A percentile compares a stretch with the other conserved stretches of the same genome.
Conservation (phyloP, 2,329 filamentous ascomycete species). For the Sclerotinia glacialis region DNA sequence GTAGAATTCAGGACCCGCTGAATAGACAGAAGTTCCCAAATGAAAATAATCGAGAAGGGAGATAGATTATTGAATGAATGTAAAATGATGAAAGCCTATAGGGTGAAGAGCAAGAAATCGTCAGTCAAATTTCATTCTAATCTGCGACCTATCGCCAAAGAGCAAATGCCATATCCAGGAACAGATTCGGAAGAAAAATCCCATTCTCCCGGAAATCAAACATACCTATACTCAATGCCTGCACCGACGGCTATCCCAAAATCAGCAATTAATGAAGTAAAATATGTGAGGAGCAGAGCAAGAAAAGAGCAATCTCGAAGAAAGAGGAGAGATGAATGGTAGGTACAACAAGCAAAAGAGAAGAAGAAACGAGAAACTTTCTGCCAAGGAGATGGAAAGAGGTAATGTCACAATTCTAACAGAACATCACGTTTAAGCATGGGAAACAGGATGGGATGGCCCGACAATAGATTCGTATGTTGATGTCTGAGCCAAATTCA, state of each 20-base stretch:
- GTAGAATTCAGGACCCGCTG: conserved; percentile 41
- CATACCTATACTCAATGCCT: conserved; percentile 40
- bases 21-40: conserved; percentile 36
- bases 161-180: conserved; percentile 25
- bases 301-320: conserved; percentile 13
- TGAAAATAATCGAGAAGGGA: conserved; percentile 23
- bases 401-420: conserved; percentile 12
- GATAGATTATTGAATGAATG: conserved; percentile 17
- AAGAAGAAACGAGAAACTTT: conserved; percentile 21
- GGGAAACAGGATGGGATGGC: conserved; percentile 19
- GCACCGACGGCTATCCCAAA: conserved; percentile 37
- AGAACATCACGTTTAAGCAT: conserved; percentile 26
- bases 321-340: conserved; percentile 12
- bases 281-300: conserved; percentile 27
- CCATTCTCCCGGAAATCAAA: conserved; percentile 9
- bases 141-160: background rate
- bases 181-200: conserved; percentile 20
- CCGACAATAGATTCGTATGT: conserved; percentile 26
- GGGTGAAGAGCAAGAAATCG: background rate
- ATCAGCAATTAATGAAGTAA: conserved; percentile 31
- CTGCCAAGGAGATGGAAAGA: conserved; percentile 21
- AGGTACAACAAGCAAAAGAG: conserved; percentile 15
- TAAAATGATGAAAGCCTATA: conserved; percentile 15
- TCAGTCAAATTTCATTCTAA: background rate
- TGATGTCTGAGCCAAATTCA: conserved; percentile 14